A percentile compares a stretch with the other conserved stretches of the same genome.
Conservation (phyloP, 2,329 filamentous ascomycete genomes). For the Trichoderma citrinoviride region DNA sequence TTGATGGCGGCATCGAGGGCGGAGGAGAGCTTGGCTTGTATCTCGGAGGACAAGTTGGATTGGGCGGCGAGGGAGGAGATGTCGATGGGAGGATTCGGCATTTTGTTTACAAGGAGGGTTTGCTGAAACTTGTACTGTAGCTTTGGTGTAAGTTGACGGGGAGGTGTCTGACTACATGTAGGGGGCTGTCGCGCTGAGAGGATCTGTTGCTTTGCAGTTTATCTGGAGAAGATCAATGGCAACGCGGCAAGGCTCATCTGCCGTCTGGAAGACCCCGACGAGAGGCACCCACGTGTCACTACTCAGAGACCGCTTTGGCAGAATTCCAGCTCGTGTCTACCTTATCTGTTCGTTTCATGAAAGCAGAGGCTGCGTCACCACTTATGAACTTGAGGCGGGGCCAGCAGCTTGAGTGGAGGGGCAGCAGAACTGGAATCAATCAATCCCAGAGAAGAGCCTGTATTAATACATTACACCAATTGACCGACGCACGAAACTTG, state of each 20-base stretch:
- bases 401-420: neutral
- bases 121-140: neutral
- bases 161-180: neutral
- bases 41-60: neutral
- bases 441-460: no score
- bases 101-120: neutral
- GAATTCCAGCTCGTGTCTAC: neutral
- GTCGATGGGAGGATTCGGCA: neutral
- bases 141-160: neutral
- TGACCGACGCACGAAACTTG: neutral
- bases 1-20: slow-evolving; percentile 31
- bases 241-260: neutral
- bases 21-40: neutral
- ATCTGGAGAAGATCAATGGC: neutral
- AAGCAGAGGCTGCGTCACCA: neutral
- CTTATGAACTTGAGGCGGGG: neutral
- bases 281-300: neutral
- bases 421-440: no score
- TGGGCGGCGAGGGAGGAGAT: neutral
- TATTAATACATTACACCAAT: no score
- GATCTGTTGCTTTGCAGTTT: neutral
- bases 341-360: neutral
- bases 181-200: neutral
- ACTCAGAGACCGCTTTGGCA: neutral
- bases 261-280: neutral